Percentiles rank a stretch among this genome's conserved stretches.
Evolutionary conservation across 352 stramenopile species (phyloP).

Genomic region (Globisporangium parvum): DNA sequence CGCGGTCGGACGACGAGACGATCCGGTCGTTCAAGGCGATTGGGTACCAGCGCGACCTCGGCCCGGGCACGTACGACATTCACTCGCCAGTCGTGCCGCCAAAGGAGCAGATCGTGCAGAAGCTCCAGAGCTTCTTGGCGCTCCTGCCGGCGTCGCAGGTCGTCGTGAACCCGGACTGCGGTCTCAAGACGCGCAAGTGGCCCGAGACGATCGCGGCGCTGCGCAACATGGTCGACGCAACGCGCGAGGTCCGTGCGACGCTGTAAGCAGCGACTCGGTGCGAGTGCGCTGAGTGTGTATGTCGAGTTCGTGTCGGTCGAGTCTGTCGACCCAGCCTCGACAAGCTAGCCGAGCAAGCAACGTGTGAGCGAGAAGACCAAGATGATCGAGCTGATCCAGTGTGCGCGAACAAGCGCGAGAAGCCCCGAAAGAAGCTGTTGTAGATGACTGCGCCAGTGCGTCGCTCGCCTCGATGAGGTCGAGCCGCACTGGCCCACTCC

Average conservation of each 20-base stretch:
- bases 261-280: constrained; percentile 20
- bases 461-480: neutral
- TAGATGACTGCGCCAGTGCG: constrained; percentile 10
- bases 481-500: constrained; percentile 4
- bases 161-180: constrained; percentile 91
- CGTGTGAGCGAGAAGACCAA: neutral
- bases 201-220: constrained; percentile 86
- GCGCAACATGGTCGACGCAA: constrained; percentile 87
- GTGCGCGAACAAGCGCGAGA: too few species aligned
- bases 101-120: constrained; percentile 82
- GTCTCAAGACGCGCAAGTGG: constrained; percentile 92
- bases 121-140: constrained; percentile 84
- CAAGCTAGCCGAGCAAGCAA: neutral
- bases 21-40: constrained; percentile 87
- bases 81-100: constrained; percentile 91
- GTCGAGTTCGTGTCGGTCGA: too few species aligned
- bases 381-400: neutral
- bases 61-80: constrained; percentile 92
- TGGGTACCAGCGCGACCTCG: constrained; percentile 88
- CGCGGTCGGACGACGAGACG: constrained; percentile 87
- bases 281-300: neutral
- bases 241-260: constrained; percentile 57
- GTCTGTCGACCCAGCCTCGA: too few species aligned
- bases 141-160: constrained; percentile 70
- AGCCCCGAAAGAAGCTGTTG: constrained; percentile 8